Evolutionary conservation across 2,329 filamentous ascomycete species (phyloP).

Genomic region (Colletotrichum neosansevieriae): DNA sequence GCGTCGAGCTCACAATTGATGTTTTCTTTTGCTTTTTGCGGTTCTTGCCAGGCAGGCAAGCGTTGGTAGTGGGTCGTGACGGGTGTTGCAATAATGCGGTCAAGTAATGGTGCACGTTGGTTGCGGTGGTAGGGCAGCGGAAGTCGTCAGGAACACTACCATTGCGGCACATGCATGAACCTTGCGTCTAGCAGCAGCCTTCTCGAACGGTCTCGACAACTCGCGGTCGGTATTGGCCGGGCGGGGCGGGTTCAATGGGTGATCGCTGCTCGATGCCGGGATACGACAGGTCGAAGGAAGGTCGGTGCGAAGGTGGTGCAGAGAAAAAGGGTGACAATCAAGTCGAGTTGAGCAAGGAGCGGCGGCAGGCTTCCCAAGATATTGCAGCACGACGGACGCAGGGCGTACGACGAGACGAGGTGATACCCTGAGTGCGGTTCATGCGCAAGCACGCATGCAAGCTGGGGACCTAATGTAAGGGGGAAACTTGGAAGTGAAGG

Average conservation of each 20-base stretch:
- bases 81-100: constrained; percentile 41
- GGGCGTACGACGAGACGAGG: constrained; percentile 31
- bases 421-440: constrained; percentile 32
- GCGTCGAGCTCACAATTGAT: constrained; percentile 5
- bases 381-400: constrained; percentile 1
- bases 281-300: constrained; percentile 33
- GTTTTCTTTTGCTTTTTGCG: background rate
- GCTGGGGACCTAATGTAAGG: constrained; percentile 34
- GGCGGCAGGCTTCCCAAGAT: constrained; percentile 24
- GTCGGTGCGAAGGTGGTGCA: constrained; percentile 34
- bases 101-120: constrained; percentile 33
- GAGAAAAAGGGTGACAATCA: constrained; percentile 24
- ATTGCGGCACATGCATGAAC: constrained; percentile 41
- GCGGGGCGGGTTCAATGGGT: constrained; percentile 30
- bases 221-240: constrained; percentile 20
- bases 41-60: constrained; percentile 12
- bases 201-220: constrained; percentile 29
- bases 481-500: constrained; percentile 32
- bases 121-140: constrained; percentile 23
- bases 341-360: constrained; percentile 24
- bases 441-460: constrained; percentile 30
- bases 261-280: constrained; percentile 28
- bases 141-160: constrained; percentile 38
- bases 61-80: constrained; percentile 28
- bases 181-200: constrained; percentile 37